Conservation (phyloP, 192 early-diverging fungal species). For the Coemansia sp. region DNA sequence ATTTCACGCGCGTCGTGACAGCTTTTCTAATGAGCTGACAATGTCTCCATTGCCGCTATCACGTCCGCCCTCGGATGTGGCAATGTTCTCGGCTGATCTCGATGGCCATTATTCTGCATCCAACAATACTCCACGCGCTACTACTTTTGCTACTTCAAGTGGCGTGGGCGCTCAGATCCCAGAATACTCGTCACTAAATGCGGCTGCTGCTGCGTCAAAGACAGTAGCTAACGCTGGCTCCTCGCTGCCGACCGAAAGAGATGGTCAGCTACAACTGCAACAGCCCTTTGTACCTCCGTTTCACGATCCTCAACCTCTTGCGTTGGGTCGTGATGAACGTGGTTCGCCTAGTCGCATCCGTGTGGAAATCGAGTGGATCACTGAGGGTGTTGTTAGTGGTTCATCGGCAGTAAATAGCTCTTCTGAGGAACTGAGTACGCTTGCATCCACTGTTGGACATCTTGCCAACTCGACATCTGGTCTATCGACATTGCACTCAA, state of each 20-base stretch:
- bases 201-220: slow-evolving; percentile 21
- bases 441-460: slow-evolving; percentile 5
- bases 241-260: slow-evolving; percentile 1
- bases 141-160: neutral
- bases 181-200: slow-evolving; percentile 24
- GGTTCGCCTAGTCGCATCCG: slow-evolving; percentile 27
- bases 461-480: slow-evolving; percentile 2
- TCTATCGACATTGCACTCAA: slow-evolving; percentile 17
- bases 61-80: slow-evolving; percentile 39
- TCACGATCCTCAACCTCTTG: neutral
- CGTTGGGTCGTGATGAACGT: neutral
- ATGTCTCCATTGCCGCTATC: slow-evolving; percentile 24
- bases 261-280: neutral
- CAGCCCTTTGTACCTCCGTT: neutral
- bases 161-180: neutral
- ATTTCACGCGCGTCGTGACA: slow-evolving; percentile 6
- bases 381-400: slow-evolving; percentile 9
- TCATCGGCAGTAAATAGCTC: slow-evolving; percentile 19
- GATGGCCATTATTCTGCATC: neutral
- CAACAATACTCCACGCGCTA: neutral
- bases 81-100: slow-evolving; percentile 31
- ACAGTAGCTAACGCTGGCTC: slow-evolving; percentile 23
- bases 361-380: slow-evolving; percentile 47
- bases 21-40: neutral
- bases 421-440: slow-evolving; percentile 17